Base-by-base conservation (phyloP, 1,139 yeast genomes). In the Zygoascus meyerae region DNA sequence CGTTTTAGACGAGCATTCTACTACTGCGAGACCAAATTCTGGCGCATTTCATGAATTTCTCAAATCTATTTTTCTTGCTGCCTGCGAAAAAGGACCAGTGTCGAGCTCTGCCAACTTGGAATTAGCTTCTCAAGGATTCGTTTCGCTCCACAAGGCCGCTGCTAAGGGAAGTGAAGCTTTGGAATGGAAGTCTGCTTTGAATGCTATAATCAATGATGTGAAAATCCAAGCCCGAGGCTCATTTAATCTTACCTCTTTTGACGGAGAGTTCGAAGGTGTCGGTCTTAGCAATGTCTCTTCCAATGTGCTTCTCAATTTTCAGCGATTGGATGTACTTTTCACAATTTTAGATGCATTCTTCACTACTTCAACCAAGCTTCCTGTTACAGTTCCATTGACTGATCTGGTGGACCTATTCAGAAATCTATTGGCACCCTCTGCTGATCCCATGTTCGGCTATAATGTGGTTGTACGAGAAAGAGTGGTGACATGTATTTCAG, bases 11-110 rank as follows among this genome's bases (percentile, higher is more conserved):
- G 71, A 74, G 51, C 86, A 85, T 61, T 77, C 95, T 1, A 85
- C 94, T 3, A 83, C 95, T 2, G 85, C 86, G 61, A 76, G 92
- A 62, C 95, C 95, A 8, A 81, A 74, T 66, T 83, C 82, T 9
- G 75, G 77, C 52, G 81, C 81, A 57, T 75, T 79, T 52, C 77
- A 79, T 49, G 64, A 64, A 5, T 72, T 72, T 32, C 63, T 86
- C 37, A 50, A 71, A 6, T 40, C 38, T 2, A 31, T 50, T 2
- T 39, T 57, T n/a, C 15, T 42, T 12, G 21, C 39, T 14, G 49
- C 56, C 1, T 33, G 40, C 12, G 33, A 34, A 4, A 45, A 43
- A 10, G 42, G 17, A 59, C 58, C 6, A 49, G 73, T 16, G 48
- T 75, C 43, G 3, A 34, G 46, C 11, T 44, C 54, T 17, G 52